Conservation (phyloP, 345 rosid species). For the Camelina hispida region DNA sequence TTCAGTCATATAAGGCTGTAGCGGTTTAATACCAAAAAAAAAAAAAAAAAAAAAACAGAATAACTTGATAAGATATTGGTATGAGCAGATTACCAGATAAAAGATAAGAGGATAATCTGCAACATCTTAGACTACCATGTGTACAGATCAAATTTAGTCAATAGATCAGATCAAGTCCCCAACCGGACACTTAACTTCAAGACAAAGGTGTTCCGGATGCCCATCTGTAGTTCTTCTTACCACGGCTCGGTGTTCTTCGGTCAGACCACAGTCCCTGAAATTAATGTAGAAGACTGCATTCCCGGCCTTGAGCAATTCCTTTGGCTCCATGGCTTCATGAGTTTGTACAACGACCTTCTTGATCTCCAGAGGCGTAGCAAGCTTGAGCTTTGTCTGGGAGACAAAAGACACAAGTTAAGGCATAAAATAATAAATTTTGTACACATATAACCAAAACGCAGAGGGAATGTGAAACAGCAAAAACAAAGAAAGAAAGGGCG, state of each 20-base stretch:
- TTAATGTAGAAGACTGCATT: constrained; percentile 6
- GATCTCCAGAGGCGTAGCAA: constrained; percentile 1
- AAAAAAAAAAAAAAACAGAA: no score
- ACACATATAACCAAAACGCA: not conserved
- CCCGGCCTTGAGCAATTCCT: not conserved
- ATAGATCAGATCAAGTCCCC: not conserved
- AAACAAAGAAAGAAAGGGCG: not conserved
- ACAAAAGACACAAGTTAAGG: no score
- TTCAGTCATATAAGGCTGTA: not conserved
- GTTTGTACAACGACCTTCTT: constrained; percentile 6
- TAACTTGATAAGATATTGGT: no score
- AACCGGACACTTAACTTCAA: not conserved
- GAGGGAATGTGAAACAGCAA: not conserved
- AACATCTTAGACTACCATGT: not conserved
- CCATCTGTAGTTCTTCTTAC: constrained; percentile 7
- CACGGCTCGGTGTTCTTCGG: not conserved
- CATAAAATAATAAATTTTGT: not conserved
- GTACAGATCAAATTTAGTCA: not conserved
- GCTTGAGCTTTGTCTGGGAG: not conserved
- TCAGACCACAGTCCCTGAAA: constrained; percentile 9
- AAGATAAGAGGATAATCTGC: not conserved
- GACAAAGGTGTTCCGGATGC: not conserved
- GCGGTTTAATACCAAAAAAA: not conserved
- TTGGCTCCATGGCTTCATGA: not conserved
- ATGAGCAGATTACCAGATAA: not conserved